Percentiles rank a stretch among this genome's conserved stretches.
phyloP scores from a whole-genome alignment of 2,329 filamentous ascomycete species.

The Tolypocladium tropicale region DNA sequence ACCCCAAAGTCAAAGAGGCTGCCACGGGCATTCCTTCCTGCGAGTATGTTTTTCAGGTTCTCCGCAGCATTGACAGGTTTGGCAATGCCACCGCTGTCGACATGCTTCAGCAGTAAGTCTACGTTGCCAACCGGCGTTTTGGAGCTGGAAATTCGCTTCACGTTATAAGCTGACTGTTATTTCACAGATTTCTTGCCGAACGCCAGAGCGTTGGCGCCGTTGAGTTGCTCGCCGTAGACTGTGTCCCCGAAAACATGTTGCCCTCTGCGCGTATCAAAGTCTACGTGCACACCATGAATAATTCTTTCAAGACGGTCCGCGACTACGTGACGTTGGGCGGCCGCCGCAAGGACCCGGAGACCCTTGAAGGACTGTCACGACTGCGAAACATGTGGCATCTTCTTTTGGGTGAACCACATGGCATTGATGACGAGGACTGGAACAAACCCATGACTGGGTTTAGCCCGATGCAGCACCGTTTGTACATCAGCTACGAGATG shows the following conservation, averaged over 20 bases:
- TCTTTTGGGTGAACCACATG: background rate
- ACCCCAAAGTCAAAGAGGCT: background rate
- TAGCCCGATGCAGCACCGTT: background rate
- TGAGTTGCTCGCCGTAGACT: background rate
- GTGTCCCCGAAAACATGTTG: background rate
- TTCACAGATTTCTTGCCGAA: background rate
- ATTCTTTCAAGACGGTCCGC: background rate
- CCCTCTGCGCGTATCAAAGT: background rate
- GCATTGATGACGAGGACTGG: background rate
- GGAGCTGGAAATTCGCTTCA: no score
- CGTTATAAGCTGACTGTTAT: no score
- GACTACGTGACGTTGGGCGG: background rate
- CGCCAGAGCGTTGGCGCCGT: background rate
- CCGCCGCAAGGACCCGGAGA: background rate
- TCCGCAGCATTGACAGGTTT: background rate
- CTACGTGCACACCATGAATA: background rate
- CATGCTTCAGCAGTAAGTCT: background rate
- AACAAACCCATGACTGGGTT: background rate
- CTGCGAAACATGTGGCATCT: background rate
- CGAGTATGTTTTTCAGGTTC: background rate
- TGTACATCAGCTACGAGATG: background rate
- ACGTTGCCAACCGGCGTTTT: no score
- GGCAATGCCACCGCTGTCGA: background rate
- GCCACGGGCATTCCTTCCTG: background rate
- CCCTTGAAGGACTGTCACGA: background rate